A percentile compares a stretch with the other conserved stretches of the same genome.
Conservation (phyloP, 2,329 filamentous ascomycete genomes). For the Blastomyces percursus region DNA sequence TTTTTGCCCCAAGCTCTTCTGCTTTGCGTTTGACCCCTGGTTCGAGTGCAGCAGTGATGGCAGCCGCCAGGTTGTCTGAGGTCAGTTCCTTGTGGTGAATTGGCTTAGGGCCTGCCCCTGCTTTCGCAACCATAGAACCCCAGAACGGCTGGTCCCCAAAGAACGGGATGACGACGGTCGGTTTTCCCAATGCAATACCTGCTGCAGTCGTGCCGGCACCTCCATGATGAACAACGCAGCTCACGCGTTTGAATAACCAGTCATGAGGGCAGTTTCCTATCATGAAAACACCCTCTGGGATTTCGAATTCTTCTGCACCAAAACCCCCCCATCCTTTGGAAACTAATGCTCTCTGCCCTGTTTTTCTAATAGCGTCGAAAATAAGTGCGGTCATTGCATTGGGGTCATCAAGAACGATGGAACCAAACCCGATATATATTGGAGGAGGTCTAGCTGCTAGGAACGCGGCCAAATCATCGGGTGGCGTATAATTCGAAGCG, state of each 20-base stretch:
- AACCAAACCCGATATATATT: slow-evolving; percentile 74
- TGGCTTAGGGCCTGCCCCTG: slow-evolving; percentile 60
- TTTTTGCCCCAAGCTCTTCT: slow-evolving; percentile 49
- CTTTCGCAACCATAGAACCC: slow-evolving; percentile 63
- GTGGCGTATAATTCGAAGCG: slow-evolving; percentile 55
- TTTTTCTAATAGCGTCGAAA: slow-evolving; percentile 56
- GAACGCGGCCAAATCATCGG: slow-evolving; percentile 54
- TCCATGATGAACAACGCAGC: slow-evolving; percentile 75
- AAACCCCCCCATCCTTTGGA: slow-evolving; percentile 85
- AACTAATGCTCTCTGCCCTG: slow-evolving; percentile 65
- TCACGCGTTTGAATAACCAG: slow-evolving; percentile 74
- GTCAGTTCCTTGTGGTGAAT: slow-evolving; percentile 60
- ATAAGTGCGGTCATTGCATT: slow-evolving; percentile 59
- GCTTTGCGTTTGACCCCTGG: slow-evolving; percentile 49
- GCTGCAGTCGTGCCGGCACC: slow-evolving; percentile 81
- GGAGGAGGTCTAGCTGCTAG: slow-evolving; percentile 58
- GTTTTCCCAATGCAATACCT: slow-evolving; percentile 68
- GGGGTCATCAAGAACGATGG: slow-evolving; percentile 69
- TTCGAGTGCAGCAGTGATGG: slow-evolving; percentile 51
- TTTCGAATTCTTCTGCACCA: slow-evolving; percentile 55
- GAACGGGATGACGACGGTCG: slow-evolving; percentile 76
- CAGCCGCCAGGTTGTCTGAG: slow-evolving; percentile 52
- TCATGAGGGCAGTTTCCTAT: slow-evolving; percentile 78
- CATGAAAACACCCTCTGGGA: slow-evolving; percentile 72
- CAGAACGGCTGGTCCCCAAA: slow-evolving; percentile 80